Evolutionary conservation across 352 stramenopile genomes (phyloP).

Genomic region (Phytopythium litorale): DNA sequence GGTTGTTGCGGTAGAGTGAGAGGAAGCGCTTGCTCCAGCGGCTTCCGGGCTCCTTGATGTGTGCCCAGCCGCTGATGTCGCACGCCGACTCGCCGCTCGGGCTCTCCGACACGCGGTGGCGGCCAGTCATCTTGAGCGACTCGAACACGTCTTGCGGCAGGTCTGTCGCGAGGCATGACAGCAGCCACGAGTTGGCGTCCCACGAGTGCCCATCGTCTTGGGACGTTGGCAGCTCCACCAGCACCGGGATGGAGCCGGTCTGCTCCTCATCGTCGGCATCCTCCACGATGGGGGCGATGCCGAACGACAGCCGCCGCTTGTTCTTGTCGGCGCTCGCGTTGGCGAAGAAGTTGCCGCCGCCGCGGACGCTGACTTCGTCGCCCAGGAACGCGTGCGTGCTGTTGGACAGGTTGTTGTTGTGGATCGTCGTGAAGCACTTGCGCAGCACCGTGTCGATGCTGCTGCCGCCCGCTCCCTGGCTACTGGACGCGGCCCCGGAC

Average conservation of each 20-base stretch:
- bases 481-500: conserved; percentile 8
- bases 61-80: conserved; percentile 36
- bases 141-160: conserved; percentile 61
- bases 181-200: conserved; percentile 55
- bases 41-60: conserved; percentile 55
- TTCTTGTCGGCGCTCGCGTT: conserved; percentile 2
- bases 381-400: conserved; percentile 82
- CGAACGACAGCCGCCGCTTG: conserved; percentile 45
- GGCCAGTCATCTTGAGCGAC: conserved; percentile 16
- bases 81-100: conserved; percentile 3
- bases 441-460: conserved; percentile 72
- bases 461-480: conserved; percentile 4
- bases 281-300: conserved; percentile 72
- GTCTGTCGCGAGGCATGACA: conserved; percentile 61
- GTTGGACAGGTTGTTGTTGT: conserved; percentile 84
- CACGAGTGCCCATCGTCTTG: conserved; percentile 30
- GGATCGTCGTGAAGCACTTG: conserved; percentile 84
- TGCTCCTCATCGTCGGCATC: conserved; percentile 25
- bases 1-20: conserved; percentile 64
- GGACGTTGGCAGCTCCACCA: conserved; percentile 30
- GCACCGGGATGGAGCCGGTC: conserved; percentile 30
- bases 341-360: conserved; percentile 38
- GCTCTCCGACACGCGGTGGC: conserved; percentile 3
- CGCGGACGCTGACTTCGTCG: conserved; percentile 82
- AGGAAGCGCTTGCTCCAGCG: conserved; percentile 72